A percentile compares a stretch with the other conserved stretches of the same genome.
Conservation (phyloP, 2,329 filamentous ascomycete species). For the Xylaria sp. region DNA sequence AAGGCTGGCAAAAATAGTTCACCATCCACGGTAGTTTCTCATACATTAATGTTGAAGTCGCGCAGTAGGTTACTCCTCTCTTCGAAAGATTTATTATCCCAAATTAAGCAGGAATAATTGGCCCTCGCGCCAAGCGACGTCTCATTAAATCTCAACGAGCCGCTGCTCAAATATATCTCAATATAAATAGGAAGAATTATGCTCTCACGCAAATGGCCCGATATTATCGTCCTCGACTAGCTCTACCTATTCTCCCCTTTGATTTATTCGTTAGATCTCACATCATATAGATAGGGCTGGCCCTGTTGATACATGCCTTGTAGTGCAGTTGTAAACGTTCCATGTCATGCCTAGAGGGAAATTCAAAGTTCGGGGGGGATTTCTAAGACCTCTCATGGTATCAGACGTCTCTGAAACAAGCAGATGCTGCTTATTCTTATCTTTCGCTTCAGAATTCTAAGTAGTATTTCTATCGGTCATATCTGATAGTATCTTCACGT, state of each 20-base stretch:
- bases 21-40: not conserved
- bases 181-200: no score
- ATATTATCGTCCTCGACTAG: no score
- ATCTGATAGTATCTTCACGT: not conserved
- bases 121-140: not conserved
- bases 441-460: slow-evolving; percentile 20
- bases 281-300: not conserved
- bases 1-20: not conserved
- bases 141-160: not conserved
- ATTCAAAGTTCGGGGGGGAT: not conserved
- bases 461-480: not conserved
- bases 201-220: no score
- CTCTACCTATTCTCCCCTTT: not conserved
- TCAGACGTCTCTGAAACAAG: slow-evolving; percentile 3
- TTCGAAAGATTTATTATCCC: not conserved
- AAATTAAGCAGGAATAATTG: not conserved
- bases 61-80: not conserved
- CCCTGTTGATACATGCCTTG: not conserved
- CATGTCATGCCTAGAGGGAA: slow-evolving; percentile 3
- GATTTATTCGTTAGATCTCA: not conserved
- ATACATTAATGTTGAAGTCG: not conserved
- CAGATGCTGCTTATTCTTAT: not conserved
- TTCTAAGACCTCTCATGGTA: not conserved
- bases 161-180: no score
- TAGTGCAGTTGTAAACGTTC: not conserved